Base-by-base conservation (phyloP, 768 basidiomycete species). In the Cystofilobasidium bisporidii region DNA sequence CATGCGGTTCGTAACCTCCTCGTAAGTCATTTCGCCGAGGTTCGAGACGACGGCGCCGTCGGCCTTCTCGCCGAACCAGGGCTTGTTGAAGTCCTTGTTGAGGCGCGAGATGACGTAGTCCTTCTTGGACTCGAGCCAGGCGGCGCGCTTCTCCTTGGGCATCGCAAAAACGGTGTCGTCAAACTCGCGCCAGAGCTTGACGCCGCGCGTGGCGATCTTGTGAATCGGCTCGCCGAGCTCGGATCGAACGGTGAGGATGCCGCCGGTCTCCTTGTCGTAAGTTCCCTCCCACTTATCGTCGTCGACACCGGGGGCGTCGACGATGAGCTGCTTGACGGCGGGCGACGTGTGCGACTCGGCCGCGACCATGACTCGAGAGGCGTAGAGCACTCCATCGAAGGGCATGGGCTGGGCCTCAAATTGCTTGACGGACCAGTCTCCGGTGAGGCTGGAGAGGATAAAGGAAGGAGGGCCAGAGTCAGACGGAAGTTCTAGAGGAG, bases 171-270 rank as follows among this genome's bases (percentile, higher is more conserved):
- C 88, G 28, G 86, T 90, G 73, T 94, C 86, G 74, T 99, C 96
- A 76, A 97, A 97, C 80, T 98, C 93, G 78, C 92, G 91, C 96
- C 96, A 99, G 48, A 99, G 82, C 81, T 89, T 97, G 77, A 99
- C 90, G 41, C 84, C 96, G 58, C 96, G 88, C 48, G 87, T 99
- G 40, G 96, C 93, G 75, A 99, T 89, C 81, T 99, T 99, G 81
- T 99, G 96, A 73, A 98, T 98, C 15, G 96, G 96, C 78, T 99
- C 96, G 47, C 93, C 93, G 59, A 99, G 84, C 81, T 99, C 96
- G 5, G 94, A 98, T 72, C 87, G 88, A 70, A 99, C 96, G 9
- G 94, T 98, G 70, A 98, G 83, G 72, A 98, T 87, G 41, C 96
- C 94, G 66, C 94, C 96, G 9, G 92, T 96, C 69, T 92, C 88